Conservation (phyloP, 441 rosid species). For the Euphorbia schlechtendalii region DNA sequence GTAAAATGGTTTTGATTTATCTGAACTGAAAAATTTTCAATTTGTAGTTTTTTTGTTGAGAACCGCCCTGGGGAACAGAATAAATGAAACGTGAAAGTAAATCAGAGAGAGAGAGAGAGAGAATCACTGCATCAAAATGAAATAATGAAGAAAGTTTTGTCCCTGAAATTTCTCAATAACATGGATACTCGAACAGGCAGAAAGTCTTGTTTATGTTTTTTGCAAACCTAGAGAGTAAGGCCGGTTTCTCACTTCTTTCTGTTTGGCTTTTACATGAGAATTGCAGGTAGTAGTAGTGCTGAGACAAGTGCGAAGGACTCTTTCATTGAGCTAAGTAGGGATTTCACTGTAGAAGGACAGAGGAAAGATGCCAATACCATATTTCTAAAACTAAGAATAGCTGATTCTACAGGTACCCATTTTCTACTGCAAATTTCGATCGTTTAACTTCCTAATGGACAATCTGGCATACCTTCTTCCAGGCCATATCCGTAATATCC, state of each 20-base stretch:
- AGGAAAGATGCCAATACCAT: constrained; percentile 64
- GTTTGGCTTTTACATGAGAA: constrained; percentile 8
- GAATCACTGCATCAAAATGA: neutral
- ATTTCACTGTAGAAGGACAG: constrained; percentile 71
- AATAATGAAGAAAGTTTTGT: neutral
- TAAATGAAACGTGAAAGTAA: neutral
- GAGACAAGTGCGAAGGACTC: constrained; percentile 23
- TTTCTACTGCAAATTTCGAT: neutral
- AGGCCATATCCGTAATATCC: constrained; percentile 80
- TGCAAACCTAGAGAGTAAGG: neutral
- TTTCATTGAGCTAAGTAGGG: constrained; percentile 36
- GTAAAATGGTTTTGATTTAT: constrained; percentile 24
- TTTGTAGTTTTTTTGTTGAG: neutral
- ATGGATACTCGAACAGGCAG: neutral
- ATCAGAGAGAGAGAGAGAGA: neutral
- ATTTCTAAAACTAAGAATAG: constrained; percentile 73
- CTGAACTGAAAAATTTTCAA: constrained; percentile 3
- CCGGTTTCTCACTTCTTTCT: neutral
- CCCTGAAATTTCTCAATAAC: neutral
- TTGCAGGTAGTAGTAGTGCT: constrained; percentile 35
- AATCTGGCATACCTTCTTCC: constrained; percentile 5
- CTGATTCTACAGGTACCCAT: constrained; percentile 61
- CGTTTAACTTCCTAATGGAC: neutral
- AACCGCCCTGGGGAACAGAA: neutral
- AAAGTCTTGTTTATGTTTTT: neutral